Evolutionary conservation across 2,329 filamentous ascomycete genomes (phyloP).

Genomic region (Sclerotinia sclerotiorum): DNA sequence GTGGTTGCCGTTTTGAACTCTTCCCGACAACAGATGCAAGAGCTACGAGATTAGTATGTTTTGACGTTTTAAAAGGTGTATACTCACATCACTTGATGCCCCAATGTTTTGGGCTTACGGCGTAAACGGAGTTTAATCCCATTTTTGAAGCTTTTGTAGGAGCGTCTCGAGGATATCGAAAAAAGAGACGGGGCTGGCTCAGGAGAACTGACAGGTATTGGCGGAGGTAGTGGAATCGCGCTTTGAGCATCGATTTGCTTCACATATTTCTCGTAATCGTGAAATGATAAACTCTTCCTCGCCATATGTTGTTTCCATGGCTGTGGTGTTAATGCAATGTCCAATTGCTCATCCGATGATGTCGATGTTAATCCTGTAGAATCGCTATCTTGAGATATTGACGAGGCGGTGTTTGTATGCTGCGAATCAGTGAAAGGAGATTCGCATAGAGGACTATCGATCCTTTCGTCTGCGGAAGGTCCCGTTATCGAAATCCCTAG

Average conservation of each 20-base stretch:
- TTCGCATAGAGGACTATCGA: conserved; percentile 31
- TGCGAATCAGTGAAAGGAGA: conserved; percentile 32
- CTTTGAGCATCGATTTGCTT: conserved; percentile 30
- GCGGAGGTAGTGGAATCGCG: conserved; percentile 18
- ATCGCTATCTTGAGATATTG: conserved; percentile 33
- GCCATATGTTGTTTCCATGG: conserved; percentile 27
- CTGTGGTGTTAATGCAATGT: conserved; percentile 14
- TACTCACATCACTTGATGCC: conserved; percentile 35
- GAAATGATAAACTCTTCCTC: conserved; percentile 37
- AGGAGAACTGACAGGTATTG: conserved; percentile 26
- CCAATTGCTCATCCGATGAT: conserved; percentile 32
- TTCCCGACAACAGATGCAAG: conserved; percentile 58
- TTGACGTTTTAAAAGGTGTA: not conserved
- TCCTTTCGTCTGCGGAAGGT: conserved; percentile 24
- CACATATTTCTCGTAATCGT: conserved; percentile 39
- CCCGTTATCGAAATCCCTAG: conserved; percentile 36
- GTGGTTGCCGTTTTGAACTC: conserved; percentile 48
- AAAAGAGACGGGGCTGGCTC: conserved; percentile 38
- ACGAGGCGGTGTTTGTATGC: conserved; percentile 35
- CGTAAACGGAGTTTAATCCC: conserved; percentile 33
- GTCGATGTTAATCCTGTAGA: conserved; percentile 38
- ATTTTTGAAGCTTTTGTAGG: conserved; percentile 36
- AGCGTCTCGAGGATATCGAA: conserved; percentile 37
- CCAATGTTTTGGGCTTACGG: conserved; percentile 27
- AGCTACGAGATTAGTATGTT: conserved; percentile 43